Conservation (phyloP, 2,329 filamentous ascomycete genomes). For the Epichloe amarillans region DNA sequence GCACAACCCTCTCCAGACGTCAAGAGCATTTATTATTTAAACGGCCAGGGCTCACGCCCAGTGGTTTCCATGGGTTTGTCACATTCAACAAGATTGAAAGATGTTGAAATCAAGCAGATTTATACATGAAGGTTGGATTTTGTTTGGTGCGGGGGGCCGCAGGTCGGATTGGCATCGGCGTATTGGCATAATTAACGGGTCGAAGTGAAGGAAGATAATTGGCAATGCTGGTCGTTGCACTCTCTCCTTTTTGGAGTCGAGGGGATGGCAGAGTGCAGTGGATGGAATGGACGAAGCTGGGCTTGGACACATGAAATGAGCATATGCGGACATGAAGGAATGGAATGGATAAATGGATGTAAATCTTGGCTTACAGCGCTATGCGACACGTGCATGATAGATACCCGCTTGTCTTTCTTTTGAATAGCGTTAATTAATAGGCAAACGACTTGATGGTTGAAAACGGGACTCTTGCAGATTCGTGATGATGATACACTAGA, state of each 20-base stretch:
- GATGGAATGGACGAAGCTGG: not conserved
- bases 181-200: not conserved
- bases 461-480: not conserved
- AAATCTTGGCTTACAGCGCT: not conserved
- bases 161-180: not conserved
- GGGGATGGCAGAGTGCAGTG: slow-evolving; percentile 1
- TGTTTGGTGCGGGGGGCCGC: not conserved
- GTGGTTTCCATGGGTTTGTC: not conserved
- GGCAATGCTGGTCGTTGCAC: slow-evolving; percentile 7
- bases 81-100: not conserved
- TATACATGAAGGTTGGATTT: not conserved
- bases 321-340: not conserved
- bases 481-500: no score
- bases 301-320: not conserved
- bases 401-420: slow-evolving; percentile 7
- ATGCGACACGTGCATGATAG: slow-evolving; percentile 4
- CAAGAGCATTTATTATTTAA: not conserved
- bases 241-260: slow-evolving; percentile 2
- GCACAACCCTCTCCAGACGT: no score
- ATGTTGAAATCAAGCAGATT: not conserved
- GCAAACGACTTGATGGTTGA: slow-evolving; percentile 2
- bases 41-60: not conserved
- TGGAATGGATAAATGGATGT: not conserved
- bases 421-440: slow-evolving; percentile 5
- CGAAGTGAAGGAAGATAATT: not conserved